Evolutionary conservation across 352 stramenopile species (phyloP), one percentile per base, ranked within the genome.

Genomic region (Sclerospora graminicola): DNA sequence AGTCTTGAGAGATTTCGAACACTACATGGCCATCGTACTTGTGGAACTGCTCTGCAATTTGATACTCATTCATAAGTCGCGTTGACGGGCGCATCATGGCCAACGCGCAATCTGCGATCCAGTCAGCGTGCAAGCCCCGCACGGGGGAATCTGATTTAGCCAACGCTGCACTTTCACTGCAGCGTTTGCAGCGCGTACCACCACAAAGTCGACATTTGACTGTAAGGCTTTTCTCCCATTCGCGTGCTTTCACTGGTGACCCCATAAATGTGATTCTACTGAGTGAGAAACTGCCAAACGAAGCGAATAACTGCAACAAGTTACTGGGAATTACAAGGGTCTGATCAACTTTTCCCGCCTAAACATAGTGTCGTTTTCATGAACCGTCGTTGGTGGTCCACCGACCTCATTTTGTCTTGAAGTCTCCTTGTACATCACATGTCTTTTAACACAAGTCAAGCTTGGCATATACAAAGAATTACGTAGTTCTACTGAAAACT

Each of bases 61-160:
- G 55, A 54, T 91, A 86, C 34, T 83, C 70, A 40, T 69, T 73
- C 61, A 94, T 91, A 23, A 95, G 66, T 14, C 77, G 45, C 14
- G 77, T 85, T 10, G 76, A 92, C 23, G 83, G 84, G 16, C 84
- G 67, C 77, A 95, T 92, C 82, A 94, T 95, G n/a, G 70, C 83
- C 24, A 95, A 62, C 6, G 93, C 75, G 27, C 72, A 77, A 32
- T 93, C 76, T 0, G n/a, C n/a, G n/a, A n/a, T n/a, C n/a, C n/a
- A n/a, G n/a, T n/a, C n/a, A n/a, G n/a, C n/a, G n/a, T n/a, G 77
- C 84, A 14, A 94, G 77, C 83, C 80, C 5, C 59, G 54, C n/a
- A 94, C 69, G 0, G 81, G 75, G 11, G 71, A 84, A 53, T 88
- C 64, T 8, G 51, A 68, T 64, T 91, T 87, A 28, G 72, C 63